phyloP scores from a whole-genome alignment of 2,329 filamentous ascomycete genomes.

The Penicillium sp. region DNA sequence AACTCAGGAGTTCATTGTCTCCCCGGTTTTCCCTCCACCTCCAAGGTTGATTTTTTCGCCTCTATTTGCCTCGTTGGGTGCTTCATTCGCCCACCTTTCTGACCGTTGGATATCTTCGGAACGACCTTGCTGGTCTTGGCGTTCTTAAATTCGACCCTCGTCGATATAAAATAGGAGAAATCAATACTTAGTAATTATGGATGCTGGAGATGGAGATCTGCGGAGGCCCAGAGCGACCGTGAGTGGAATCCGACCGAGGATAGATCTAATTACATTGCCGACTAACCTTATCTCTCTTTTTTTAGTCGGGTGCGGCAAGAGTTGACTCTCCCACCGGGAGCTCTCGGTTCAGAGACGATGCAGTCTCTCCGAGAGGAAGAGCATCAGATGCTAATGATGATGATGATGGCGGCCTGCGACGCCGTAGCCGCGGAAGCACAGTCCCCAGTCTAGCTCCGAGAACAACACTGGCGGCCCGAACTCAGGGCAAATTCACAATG shows the following conservation, averaged over 20 bases:
- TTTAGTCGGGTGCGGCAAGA: constrained; percentile 9
- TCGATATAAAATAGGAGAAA: neutral
- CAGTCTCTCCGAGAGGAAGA: constrained; percentile 7
- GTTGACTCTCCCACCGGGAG: constrained; percentile 12
- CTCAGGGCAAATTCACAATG: constrained; percentile 32
- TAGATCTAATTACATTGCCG: neutral
- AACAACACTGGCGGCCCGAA: constrained; percentile 29
- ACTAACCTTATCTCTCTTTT: neutral
- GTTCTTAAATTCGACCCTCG: neutral
- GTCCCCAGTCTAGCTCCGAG: constrained; percentile 27
- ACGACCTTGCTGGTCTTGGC: neutral
- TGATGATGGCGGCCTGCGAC: constrained; percentile 12
- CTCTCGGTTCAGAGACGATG: constrained; percentile 1
- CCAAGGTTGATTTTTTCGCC: neutral
- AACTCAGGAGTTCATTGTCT: neutral
- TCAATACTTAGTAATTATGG: constrained; percentile 7
- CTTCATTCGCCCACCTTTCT: neutral
- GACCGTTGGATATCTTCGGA: neutral
- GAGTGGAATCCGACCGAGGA: neutral
- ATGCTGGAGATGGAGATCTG: constrained; percentile 4
- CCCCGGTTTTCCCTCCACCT: constrained; percentile 1
- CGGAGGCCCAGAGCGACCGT: constrained; percentile 12
- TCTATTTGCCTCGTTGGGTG: neutral
- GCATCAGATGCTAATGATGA: constrained; percentile 4
- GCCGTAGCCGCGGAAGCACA: constrained; percentile 20